A percentile compares a stretch with the other conserved stretches of the same genome.
phyloP scores from a whole-genome alignment of 2,329 filamentous ascomycete genomes.

The Calonectria hawksworthii region DNA sequence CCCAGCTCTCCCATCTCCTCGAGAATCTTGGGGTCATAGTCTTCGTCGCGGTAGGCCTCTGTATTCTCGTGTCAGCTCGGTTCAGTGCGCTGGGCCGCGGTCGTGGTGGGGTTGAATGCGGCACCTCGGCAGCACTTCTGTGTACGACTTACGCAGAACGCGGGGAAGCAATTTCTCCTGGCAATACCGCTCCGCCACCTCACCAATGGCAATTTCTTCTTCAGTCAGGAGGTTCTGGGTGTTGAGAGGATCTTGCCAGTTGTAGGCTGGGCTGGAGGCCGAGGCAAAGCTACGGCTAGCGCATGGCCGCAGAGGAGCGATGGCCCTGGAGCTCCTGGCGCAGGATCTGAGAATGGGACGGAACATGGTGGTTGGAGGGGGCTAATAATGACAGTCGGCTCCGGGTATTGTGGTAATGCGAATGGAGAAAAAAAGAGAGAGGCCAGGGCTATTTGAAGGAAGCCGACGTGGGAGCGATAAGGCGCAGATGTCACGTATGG shows the following conservation, averaged over 20 bases:
- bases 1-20: constrained; percentile 94
- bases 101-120: constrained; percentile 13
- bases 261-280: constrained; percentile 66
- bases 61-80: constrained; percentile 25
- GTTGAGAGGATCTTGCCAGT: constrained; percentile 92
- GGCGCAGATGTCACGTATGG: constrained; percentile 29
- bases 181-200: constrained; percentile 94
- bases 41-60: constrained; percentile 89
- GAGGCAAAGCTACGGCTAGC: constrained; percentile 54
- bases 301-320: constrained; percentile 43
- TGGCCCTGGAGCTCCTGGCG: constrained; percentile 43
- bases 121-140: constrained; percentile 6
- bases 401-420: not conserved
- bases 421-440: not conserved
- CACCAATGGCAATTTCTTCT: constrained; percentile 90
- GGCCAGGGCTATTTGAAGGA: constrained; percentile 19
- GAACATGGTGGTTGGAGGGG: constrained; percentile 44
- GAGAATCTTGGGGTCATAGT: constrained; percentile 88
- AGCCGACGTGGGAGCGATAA: constrained; percentile 33
- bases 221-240: constrained; percentile 84
- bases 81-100: not conserved
- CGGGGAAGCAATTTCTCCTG: constrained; percentile 90
- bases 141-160: constrained; percentile 76
- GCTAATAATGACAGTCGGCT: not conserved
- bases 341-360: constrained; percentile 49